Evolutionary conservation across 768 basidiomycete genomes (phyloP).

Genomic region (Candolleomyces efflorescens): DNA sequence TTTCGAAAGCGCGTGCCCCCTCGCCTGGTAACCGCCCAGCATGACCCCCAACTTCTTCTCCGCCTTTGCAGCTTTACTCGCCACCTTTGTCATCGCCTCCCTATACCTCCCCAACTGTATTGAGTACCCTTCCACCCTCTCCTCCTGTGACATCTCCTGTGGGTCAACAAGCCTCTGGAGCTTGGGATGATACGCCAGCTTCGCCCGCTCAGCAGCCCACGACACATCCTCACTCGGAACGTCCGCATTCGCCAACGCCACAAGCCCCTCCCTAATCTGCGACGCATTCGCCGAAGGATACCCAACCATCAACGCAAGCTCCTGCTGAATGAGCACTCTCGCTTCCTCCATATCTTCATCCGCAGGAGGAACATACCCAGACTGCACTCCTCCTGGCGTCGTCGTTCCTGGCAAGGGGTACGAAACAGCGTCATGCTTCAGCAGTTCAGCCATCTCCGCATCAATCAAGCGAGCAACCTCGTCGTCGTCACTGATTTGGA

Average conservation of each 20-base stretch:
- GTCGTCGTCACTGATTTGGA: slow-evolving; percentile 38
- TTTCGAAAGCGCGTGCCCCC: slow-evolving; percentile 61
- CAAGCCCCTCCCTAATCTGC: slow-evolving; percentile 75
- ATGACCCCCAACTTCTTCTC: slow-evolving; percentile 89
- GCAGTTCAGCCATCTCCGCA: slow-evolving; percentile 68
- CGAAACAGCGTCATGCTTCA: slow-evolving; percentile 84
- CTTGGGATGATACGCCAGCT: slow-evolving; percentile 58
- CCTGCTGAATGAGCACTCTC: slow-evolving; percentile 66
- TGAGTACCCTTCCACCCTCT: slow-evolving; percentile 61
- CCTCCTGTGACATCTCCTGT: slow-evolving; percentile 48
- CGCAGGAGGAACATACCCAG: slow-evolving; percentile 67
- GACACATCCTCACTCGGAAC: slow-evolving; percentile 54
- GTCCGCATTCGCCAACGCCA: slow-evolving; percentile 59
- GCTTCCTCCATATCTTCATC: slow-evolving; percentile 74
- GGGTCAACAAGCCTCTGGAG: slow-evolving; percentile 66
- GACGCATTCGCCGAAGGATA: slow-evolving; percentile 79
- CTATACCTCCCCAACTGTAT: slow-evolving; percentile 57
- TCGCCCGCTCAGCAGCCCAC: slow-evolving; percentile 66
- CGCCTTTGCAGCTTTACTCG: slow-evolving; percentile 71
- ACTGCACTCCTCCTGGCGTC: slow-evolving; percentile 65
- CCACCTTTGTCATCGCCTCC: slow-evolving; percentile 75
- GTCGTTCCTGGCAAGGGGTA: slow-evolving; percentile 88
- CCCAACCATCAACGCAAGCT: slow-evolving; percentile 77
- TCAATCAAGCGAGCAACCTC: slow-evolving; percentile 59
- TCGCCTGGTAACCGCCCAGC: slow-evolving; percentile 88